Evolutionary conservation across 768 basidiomycete species (phyloP).

Genomic region (Strobilomyces dryophilus): DNA sequence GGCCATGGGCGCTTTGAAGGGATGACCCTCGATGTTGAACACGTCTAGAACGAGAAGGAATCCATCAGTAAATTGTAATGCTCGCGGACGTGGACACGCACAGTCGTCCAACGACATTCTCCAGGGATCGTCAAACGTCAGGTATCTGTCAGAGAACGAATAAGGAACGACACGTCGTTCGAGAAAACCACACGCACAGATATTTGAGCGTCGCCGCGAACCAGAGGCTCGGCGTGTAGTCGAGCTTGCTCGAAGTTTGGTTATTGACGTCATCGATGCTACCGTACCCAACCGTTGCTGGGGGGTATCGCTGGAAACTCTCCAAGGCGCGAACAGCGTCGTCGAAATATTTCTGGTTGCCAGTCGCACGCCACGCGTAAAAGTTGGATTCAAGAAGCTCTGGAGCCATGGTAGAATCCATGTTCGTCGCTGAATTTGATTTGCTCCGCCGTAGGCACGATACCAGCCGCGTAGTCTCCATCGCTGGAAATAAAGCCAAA

Average conservation of each 20-base stretch:
- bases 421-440: constrained; percentile 52
- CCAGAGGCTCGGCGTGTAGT: constrained; percentile 65
- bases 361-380: constrained; percentile 72
- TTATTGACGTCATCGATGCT: constrained; percentile 57
- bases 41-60: constrained; percentile 38
- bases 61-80: constrained; percentile 49
- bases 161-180: not conserved
- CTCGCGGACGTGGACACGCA: constrained; percentile 28
- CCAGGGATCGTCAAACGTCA: constrained; percentile 70
- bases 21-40: constrained; percentile 74
- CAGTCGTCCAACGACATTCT: constrained; percentile 64
- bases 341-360: constrained; percentile 62
- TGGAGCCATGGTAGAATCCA: constrained; percentile 68
- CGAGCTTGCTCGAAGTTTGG: constrained; percentile 37
- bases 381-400: constrained; percentile 81
- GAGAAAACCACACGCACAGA: constrained; percentile 38
- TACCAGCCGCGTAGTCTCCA: constrained; percentile 55
- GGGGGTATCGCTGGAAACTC: constrained; percentile 56
- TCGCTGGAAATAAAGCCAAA: constrained; percentile 63
- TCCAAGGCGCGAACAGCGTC: constrained; percentile 55
- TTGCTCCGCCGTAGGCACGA: constrained; percentile 11
- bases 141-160: constrained; percentile 40
- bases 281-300: constrained; percentile 44
- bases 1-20: constrained; percentile 54
- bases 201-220: constrained; percentile 79